Evolutionary conservation across 345 rosid genomes (phyloP).

Genomic region (Linum trigynum): DNA sequence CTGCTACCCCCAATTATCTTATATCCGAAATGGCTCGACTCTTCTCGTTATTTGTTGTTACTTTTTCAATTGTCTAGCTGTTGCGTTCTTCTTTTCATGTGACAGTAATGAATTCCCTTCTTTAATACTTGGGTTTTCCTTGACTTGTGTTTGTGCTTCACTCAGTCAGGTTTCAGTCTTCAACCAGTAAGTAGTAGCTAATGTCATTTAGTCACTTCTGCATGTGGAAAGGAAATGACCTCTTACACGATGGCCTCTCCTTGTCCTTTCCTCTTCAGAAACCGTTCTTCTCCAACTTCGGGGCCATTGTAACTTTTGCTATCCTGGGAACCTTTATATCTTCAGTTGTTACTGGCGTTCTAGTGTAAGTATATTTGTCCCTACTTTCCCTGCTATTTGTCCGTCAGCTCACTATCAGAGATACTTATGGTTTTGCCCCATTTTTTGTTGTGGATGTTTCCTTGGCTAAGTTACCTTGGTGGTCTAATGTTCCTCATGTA

Average conservation of each 20-base stretch:
- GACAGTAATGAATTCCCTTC: neutral
- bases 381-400: neutral
- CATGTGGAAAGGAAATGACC: neutral
- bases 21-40: conserved; percentile 46
- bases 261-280: conserved; percentile 40
- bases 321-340: conserved; percentile 81
- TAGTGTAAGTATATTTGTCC: conserved; percentile 57
- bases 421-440: neutral
- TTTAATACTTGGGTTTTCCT: conserved; percentile 29
- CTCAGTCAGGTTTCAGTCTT: conserved; percentile 94
- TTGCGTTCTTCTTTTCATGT: conserved; percentile 4
- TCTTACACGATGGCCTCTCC: neutral
- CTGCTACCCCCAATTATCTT: conserved; percentile 93
- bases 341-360: conserved; percentile 70
- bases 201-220: neutral
- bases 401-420: neutral
- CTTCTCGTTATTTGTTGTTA: neutral
- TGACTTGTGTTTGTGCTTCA: conserved; percentile 33
- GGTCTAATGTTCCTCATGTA: conserved; percentile 80
- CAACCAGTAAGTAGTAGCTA: conserved; percentile 62
- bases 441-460: conserved; percentile 10
- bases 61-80: neutral
- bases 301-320: conserved; percentile 93
- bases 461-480: conserved; percentile 67
- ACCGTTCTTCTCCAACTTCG: conserved; percentile 94